Percentiles rank a stretch among this genome's conserved stretches.
Conservation (phyloP, 768 basidiomycete genomes). For the Mycena capillaripes region DNA sequence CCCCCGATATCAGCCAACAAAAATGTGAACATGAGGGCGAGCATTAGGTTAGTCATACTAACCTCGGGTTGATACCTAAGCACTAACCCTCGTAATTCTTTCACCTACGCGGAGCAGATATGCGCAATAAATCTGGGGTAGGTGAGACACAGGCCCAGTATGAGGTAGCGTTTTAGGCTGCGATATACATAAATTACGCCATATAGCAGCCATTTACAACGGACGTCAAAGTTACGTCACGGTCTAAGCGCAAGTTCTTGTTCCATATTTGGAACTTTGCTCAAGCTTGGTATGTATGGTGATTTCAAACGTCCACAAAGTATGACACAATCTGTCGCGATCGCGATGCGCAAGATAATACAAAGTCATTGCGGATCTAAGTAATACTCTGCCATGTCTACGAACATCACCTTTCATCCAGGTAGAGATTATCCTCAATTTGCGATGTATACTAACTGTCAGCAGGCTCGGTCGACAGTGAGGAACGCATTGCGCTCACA, state of each 20-base stretch:
- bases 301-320: slow-evolving; percentile 18
- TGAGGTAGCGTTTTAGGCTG: too few species aligned
- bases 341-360: too few species aligned
- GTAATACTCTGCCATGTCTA: slow-evolving; percentile 55
- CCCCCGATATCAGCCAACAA: background rate
- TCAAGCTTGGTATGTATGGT: background rate
- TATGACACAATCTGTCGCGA: slow-evolving; percentile 29
- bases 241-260: slow-evolving; percentile 13
- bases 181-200: too few species aligned
- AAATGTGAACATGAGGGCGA: background rate
- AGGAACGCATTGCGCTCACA: slow-evolving; percentile 78
- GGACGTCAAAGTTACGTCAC: background rate
- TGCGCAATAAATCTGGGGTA: too few species aligned
- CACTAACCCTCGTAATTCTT: too few species aligned
- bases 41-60: too few species aligned
- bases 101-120: too few species aligned
- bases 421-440: slow-evolving; percentile 52
- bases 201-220: too few species aligned
- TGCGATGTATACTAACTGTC: slow-evolving; percentile 1
- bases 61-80: too few species aligned
- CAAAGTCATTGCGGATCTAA: too few species aligned
- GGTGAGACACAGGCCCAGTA: too few species aligned
- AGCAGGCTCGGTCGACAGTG: slow-evolving; percentile 78
- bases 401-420: slow-evolving; percentile 79
- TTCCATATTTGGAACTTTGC: background rate